A percentile compares a stretch with the other conserved stretches of the same genome.
Evolutionary conservation across 148 eudicot genomes (phyloP).

Genomic region (Linanthus parryae): DNA sequence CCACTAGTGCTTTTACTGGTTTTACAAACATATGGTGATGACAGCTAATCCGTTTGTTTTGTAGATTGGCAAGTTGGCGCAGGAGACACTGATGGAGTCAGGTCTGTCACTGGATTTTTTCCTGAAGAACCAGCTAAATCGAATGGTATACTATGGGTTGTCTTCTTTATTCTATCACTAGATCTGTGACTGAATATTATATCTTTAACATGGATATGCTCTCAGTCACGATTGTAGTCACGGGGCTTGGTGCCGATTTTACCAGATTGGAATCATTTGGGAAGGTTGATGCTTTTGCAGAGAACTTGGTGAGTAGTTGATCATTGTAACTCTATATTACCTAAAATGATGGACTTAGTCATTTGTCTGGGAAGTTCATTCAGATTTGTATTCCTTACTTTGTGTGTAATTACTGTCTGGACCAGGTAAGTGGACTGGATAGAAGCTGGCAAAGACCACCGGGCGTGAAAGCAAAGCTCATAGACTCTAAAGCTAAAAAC

Average conservation of each 20-base stretch:
- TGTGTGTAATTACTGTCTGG: slow-evolving; percentile 1
- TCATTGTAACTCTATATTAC: no score
- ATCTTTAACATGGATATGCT: slow-evolving; percentile 11
- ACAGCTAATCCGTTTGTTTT: no score
- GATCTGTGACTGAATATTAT: neutral
- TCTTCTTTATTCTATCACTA: slow-evolving; percentile 1
- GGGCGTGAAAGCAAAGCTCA: slow-evolving; percentile 80
- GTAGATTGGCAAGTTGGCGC: slow-evolving; percentile 89
- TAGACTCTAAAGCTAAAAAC: slow-evolving; percentile 60
- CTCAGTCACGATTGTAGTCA: slow-evolving; percentile 73
- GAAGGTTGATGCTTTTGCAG: slow-evolving; percentile 90
- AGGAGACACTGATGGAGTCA: slow-evolving; percentile 61
- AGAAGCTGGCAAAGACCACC: slow-evolving; percentile 97
- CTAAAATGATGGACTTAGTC: no score
- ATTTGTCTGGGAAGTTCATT: neutral
- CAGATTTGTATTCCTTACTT: no score
- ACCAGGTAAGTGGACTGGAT: slow-evolving; percentile 84
- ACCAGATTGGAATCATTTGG: slow-evolving; percentile 94
- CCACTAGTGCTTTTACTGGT: no score
- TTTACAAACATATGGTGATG: no score
- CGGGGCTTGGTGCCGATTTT: slow-evolving; percentile 94
- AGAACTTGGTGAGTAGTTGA: slow-evolving; percentile 52
- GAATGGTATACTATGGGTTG: slow-evolving; percentile 39
- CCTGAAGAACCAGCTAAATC: slow-evolving; percentile 63
- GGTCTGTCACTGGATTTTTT: slow-evolving; percentile 71